Conservation (phyloP, 2,329 filamentous ascomycete species). For the Aciculosporium take region DNA sequence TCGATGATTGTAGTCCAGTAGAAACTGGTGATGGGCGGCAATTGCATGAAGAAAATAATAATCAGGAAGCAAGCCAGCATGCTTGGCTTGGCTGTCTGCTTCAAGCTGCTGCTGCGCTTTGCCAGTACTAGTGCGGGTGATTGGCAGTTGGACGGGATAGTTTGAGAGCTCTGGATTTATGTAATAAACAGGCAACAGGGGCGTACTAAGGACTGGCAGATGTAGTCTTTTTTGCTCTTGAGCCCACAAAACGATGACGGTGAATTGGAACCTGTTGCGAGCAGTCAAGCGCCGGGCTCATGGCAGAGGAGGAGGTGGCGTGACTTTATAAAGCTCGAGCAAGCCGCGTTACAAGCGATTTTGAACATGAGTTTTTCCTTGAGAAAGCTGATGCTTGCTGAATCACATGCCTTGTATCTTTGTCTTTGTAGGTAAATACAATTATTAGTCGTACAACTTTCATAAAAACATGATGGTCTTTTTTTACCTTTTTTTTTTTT, state of each 20-base stretch:
- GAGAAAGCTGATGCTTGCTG: too few relatives aligned
- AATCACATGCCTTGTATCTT: too few relatives aligned
- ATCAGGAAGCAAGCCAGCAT: slow-evolving; percentile 1
- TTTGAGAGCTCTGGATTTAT: slow-evolving; percentile 6
- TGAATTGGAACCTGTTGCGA: too few relatives aligned
- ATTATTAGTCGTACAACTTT: too few relatives aligned
- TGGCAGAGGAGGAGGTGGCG: too few relatives aligned
- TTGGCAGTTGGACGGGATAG: neutral
- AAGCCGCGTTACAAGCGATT: too few relatives aligned
- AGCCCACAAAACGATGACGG: too few relatives aligned
- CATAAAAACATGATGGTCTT: too few relatives aligned
- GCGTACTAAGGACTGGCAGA: slow-evolving; percentile 4
- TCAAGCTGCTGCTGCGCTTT: neutral
- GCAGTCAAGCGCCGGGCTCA: too few relatives aligned
- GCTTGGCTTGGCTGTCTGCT: neutral
- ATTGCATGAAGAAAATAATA: slow-evolving; percentile 3
- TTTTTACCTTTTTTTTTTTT: neutral
- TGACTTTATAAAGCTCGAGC: too few relatives aligned
- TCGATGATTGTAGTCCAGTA: neutral
- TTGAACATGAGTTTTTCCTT: too few relatives aligned
- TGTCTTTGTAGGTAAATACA: too few relatives aligned
- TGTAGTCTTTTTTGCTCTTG: neutral
- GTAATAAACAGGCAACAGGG: slow-evolving; percentile 8
- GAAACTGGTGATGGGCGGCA: neutral
- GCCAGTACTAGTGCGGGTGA: neutral